Percentiles rank a stretch among this genome's conserved stretches.
Conservation (phyloP, 495 filamentous ascomycete genomes). For the Chaetomium cochliodes region DNA sequence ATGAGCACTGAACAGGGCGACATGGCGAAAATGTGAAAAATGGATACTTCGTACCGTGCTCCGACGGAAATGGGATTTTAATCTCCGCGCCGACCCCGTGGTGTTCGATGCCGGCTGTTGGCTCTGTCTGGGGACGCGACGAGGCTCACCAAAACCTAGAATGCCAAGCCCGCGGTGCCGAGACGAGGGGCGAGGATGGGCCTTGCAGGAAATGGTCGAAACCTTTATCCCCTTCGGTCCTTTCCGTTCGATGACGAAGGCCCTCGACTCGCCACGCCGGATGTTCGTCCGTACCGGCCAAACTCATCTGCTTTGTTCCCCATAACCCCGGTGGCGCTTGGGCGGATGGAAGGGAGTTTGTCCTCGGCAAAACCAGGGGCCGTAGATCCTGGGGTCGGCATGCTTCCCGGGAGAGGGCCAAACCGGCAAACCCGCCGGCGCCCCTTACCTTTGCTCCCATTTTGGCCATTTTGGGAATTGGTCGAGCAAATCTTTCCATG, state of each 20-base stretch:
- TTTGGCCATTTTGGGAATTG: background rate
- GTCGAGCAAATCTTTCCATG: slow-evolving; percentile 3
- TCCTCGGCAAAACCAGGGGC: slow-evolving; percentile 11
- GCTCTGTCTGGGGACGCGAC: background rate
- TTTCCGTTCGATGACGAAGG: background rate
- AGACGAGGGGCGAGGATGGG: slow-evolving; percentile 1
- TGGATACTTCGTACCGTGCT: background rate
- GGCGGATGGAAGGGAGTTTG: background rate
- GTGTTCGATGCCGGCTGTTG: background rate
- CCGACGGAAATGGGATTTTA: background rate
- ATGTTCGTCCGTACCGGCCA: background rate
- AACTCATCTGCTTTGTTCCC: background rate
- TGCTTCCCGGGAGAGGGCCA: background rate
- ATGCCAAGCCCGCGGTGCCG: slow-evolving; percentile 12
- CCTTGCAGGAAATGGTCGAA: background rate
- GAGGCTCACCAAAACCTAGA: background rate
- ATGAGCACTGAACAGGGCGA: background rate
- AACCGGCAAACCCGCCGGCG: background rate
- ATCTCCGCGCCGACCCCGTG: slow-evolving; percentile 13
- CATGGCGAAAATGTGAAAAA: background rate
- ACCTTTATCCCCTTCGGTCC: slow-evolving; percentile 3
- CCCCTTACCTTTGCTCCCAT: background rate
- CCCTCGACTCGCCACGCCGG: background rate
- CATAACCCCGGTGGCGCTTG: background rate
- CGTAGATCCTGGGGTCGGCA: slow-evolving; percentile 11